Conservation (phyloP, 2,329 filamentous ascomycete species). For the Biscogniauxia marginata region DNA sequence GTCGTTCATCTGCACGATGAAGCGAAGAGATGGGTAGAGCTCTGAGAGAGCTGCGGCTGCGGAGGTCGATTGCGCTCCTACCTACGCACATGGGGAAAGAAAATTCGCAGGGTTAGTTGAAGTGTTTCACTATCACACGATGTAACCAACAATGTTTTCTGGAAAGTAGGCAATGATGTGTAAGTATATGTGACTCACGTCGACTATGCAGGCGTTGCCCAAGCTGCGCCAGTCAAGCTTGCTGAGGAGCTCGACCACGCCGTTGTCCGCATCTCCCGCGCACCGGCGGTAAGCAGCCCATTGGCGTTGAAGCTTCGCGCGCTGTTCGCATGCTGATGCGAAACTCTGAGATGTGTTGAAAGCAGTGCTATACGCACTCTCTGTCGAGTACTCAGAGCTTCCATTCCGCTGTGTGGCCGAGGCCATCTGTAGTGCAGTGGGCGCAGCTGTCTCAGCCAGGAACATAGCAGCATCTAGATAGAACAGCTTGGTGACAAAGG, state of each 20-base stretch:
- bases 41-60: slow-evolving; percentile 8
- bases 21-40: slow-evolving; percentile 25
- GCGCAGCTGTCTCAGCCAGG: slow-evolving; percentile 34
- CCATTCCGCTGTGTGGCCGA: slow-evolving; percentile 20
- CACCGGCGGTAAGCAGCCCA: slow-evolving; percentile 32
- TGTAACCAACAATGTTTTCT: neutral
- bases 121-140: neutral
- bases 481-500: slow-evolving; percentile 34
- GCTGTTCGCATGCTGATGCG: slow-evolving; percentile 14
- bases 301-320: slow-evolving; percentile 31
- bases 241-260: slow-evolving; percentile 24
- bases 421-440: slow-evolving; percentile 36
- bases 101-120: slow-evolving; percentile 5
- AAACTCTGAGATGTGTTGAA: slow-evolving; percentile 19
- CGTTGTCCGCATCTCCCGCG: slow-evolving; percentile 20
- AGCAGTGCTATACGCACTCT: slow-evolving; percentile 21
- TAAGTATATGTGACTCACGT: slow-evolving; percentile 17
- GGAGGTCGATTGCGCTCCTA: no score
- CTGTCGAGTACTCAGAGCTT: neutral
- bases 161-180: neutral
- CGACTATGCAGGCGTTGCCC: slow-evolving; percentile 28
- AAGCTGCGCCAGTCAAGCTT: slow-evolving; percentile 30
- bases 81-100: no score
- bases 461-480: slow-evolving; percentile 40
- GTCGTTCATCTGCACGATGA: slow-evolving; percentile 26